A percentile compares a stretch with the other conserved stretches of the same genome.
These are phyloP conservation scores for Venturia asperata DNA, from an alignment of 2,329 filamentous ascomycete genomes.

Conservation along the genomic window DNA sequence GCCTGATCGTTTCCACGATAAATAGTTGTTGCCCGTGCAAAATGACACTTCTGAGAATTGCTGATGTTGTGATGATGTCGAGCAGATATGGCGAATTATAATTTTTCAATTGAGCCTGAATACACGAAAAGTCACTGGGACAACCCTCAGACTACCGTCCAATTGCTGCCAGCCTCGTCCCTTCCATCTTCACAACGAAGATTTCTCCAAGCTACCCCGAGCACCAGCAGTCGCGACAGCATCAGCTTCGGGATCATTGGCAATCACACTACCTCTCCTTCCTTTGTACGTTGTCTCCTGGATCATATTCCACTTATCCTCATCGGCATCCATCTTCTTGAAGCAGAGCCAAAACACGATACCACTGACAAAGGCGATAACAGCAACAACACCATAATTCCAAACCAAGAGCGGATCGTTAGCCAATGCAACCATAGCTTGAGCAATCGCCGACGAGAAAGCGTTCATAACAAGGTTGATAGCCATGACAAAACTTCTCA, in stretches of 20 bases:
- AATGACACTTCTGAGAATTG: no score
- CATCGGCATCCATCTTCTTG: slow-evolving; percentile 30
- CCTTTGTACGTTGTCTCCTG: slow-evolving; percentile 13
- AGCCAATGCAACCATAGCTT: slow-evolving; percentile 23
- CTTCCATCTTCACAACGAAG: not conserved
- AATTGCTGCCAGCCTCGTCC: not conserved
- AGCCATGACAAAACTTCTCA: slow-evolving; percentile 41
- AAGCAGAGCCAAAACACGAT: slow-evolving; percentile 30
- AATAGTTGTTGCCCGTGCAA: no score
- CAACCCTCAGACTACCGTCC: not conserved
- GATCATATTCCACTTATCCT: slow-evolving; percentile 25
- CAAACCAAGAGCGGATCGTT: slow-evolving; percentile 25
- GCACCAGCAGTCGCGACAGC: not conserved
- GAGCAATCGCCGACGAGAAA: slow-evolving; percentile 24
- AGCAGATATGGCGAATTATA: no score
- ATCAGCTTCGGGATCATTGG: not conserved
- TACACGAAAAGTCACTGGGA: no score
- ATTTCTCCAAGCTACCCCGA: not conserved
- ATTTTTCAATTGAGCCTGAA: no score
- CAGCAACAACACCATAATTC: slow-evolving; percentile 31
- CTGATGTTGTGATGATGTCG: no score
- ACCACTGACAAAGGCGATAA: slow-evolving; percentile 31
- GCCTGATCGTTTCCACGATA: no score
- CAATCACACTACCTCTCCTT: slow-evolving; percentile 9
- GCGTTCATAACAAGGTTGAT: slow-evolving; percentile 33